Percentiles rank a stretch among this genome's conserved stretches.
These are phyloP conservation scores for Senna tora DNA, from an alignment of 306 rosid species.

Conservation along the genomic window DNA sequence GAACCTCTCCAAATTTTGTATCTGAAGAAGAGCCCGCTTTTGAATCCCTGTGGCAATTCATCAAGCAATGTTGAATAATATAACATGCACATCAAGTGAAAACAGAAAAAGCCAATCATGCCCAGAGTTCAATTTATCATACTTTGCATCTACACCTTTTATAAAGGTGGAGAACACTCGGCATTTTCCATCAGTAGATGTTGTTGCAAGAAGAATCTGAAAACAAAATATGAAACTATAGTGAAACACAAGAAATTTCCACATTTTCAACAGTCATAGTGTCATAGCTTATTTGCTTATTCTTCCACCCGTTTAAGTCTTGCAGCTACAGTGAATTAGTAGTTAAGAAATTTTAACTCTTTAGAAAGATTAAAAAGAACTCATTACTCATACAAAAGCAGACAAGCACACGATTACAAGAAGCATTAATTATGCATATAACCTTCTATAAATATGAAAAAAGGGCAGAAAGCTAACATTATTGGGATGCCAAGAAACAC, in stretches of 20 bases:
- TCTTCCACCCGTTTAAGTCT: background rate
- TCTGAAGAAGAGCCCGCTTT: slow-evolving; percentile 68
- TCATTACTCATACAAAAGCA: background rate
- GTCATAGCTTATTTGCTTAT: background rate
- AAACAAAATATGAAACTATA: slow-evolving; percentile 30
- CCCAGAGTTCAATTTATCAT: slow-evolving; percentile 47
- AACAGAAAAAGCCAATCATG: slow-evolving; percentile 19
- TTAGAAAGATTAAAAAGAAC: background rate
- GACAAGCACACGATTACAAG: slow-evolving; percentile 8
- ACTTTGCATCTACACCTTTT: slow-evolving; percentile 93
- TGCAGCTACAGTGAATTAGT: background rate
- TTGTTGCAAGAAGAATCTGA: slow-evolving; percentile 92
- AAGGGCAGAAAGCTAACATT: slow-evolving; percentile 61
- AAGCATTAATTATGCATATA: background rate
- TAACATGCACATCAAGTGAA: slow-evolving; percentile 29
- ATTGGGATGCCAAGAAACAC: slow-evolving; percentile 97
- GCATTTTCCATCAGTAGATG: slow-evolving; percentile 98
- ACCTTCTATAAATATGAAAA: slow-evolving; percentile 3
- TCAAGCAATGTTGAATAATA: slow-evolving; percentile 37
- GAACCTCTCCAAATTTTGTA: slow-evolving; percentile 95
- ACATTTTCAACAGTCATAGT: background rate
- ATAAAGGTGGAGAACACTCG: slow-evolving; percentile 90
- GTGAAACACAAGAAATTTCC: background rate
- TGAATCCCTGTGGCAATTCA: slow-evolving; percentile 77
- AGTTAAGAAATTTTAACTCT: background rate